A percentile compares a stretch with the other conserved stretches of the same genome.
These are phyloP conservation scores for Leptographium radiaticola DNA, from an alignment of 2,329 filamentous ascomycete species.

Conservation along the genomic window DNA sequence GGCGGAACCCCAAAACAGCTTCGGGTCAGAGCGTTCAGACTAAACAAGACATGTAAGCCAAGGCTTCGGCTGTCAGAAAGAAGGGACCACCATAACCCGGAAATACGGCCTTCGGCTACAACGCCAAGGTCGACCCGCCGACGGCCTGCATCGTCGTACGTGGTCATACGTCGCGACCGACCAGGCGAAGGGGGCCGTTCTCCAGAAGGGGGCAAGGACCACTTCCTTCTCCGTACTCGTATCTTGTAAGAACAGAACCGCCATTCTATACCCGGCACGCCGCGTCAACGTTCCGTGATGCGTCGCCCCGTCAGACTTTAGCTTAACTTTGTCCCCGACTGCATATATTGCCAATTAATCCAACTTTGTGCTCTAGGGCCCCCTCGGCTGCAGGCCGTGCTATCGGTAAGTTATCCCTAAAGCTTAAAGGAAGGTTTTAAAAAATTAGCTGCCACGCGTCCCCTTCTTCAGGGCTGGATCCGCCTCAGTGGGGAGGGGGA, in stretches of 20 bases:
- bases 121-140: background rate
- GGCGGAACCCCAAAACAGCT: too few species aligned
- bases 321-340: background rate
- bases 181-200: background rate
- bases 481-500: too few species aligned
- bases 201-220: background rate
- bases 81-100: too few species aligned
- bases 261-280: too few species aligned
- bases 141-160: background rate
- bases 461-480: too few species aligned
- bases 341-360: too few species aligned
- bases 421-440: background rate
- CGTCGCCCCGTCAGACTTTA: too few species aligned
- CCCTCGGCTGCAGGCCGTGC: background rate
- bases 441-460: background rate
- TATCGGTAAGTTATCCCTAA: background rate
- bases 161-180: background rate
- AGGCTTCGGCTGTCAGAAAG: background rate
- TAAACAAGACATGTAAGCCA: background rate
- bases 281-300: too few species aligned
- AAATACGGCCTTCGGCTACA: background rate
- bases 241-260: too few species aligned
- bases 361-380: too few species aligned
- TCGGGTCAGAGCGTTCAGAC: too few species aligned
- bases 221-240: background rate